phyloP scores from a whole-genome alignment of 2,329 filamentous ascomycete genomes.

The Microdochium trichocladiopsis region DNA sequence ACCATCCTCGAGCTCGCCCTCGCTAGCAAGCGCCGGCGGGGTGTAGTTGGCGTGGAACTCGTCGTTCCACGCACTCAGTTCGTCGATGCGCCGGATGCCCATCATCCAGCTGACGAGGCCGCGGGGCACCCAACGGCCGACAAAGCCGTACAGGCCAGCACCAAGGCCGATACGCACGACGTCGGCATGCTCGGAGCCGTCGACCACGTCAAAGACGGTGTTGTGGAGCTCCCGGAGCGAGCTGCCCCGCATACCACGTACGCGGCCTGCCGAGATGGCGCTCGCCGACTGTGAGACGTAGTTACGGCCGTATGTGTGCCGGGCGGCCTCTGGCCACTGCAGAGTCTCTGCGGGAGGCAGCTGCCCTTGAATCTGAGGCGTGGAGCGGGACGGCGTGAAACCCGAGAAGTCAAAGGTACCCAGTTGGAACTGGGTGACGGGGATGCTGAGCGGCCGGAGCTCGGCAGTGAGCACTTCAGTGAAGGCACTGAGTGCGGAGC shows the following conservation, averaged over 20 bases:
- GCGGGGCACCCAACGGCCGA: conserved; percentile 73
- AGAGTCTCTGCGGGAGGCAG: conserved; percentile 46
- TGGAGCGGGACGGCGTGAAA: conserved; percentile 43
- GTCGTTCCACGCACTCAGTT: conserved; percentile 47
- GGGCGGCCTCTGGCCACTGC: conserved; percentile 56
- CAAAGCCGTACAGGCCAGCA: conserved; percentile 74
- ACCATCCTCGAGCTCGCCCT: conserved; percentile 15
- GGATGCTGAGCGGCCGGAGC: conserved; percentile 66
- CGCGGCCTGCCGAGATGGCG: conserved; percentile 47
- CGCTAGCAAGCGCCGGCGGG: conserved; percentile 21
- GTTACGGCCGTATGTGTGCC: conserved; percentile 55
- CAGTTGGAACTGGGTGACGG: conserved; percentile 81
- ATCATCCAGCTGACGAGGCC: conserved; percentile 89
- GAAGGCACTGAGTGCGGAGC: conserved; percentile 80
- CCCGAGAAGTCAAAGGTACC: conserved; percentile 82
- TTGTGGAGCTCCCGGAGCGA: conserved; percentile 75
- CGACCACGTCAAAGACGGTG: conserved; percentile 83
- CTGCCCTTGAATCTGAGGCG: conserved; percentile 15
- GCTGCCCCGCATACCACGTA: conserved; percentile 58
- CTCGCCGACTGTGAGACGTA: conserved; percentile 49
- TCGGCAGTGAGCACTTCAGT: conserved; percentile 75
- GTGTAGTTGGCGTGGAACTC: conserved; percentile 28
- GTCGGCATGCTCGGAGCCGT: conserved; percentile 51
- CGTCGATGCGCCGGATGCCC: conserved; percentile 60
- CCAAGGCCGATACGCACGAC: conserved; percentile 79